A percentile compares a stretch with the other conserved stretches of the same genome.
phyloP scores from a whole-genome alignment of 1,139 yeast genomes.

The Candida freyschussii region DNA sequence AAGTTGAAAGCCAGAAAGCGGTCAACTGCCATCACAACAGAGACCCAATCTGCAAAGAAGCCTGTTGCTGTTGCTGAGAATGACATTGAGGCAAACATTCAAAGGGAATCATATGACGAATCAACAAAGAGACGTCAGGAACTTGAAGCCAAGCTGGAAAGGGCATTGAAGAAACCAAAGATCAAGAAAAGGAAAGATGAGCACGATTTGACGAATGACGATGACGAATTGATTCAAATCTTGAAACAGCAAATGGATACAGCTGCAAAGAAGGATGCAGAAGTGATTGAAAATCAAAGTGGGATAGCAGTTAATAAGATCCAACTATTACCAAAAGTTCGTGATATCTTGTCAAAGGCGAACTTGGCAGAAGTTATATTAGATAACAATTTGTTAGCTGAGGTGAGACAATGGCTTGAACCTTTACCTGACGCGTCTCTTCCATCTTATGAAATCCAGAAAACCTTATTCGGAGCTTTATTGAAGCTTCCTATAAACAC shows the following conservation, averaged over 20 bases:
- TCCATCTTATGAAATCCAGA: slow-evolving; percentile 95
- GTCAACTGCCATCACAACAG: slow-evolving; percentile 10
- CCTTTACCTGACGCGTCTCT: slow-evolving; percentile 97
- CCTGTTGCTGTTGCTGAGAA: too few species aligned
- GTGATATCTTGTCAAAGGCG: slow-evolving; percentile 70
- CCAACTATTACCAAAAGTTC: slow-evolving; percentile 74
- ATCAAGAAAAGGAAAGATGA: slow-evolving; percentile 68
- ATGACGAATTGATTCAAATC: slow-evolving; percentile 81
- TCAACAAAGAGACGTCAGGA: slow-evolving; percentile 60
- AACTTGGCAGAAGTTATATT: slow-evolving; percentile 87
- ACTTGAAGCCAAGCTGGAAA: slow-evolving; percentile 76
- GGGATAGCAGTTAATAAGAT: slow-evolving; percentile 82
- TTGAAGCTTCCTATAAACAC: slow-evolving; percentile 86
- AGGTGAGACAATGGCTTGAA: slow-evolving; percentile 95
- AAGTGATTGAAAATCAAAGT: slow-evolving; percentile 56
- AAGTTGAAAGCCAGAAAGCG: slow-evolving; percentile 19
- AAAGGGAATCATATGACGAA: slow-evolving; percentile 12
- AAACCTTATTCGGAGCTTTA: slow-evolving; percentile 72
- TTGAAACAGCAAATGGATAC: slow-evolving; percentile 87
- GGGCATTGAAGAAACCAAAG: slow-evolving; percentile 63
- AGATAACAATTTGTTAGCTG: slow-evolving; percentile 90
- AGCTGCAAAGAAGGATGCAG: slow-evolving; percentile 90
- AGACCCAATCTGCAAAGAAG: slow-evolving; percentile 1
- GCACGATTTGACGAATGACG: slow-evolving; percentile 90
- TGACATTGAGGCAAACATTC: slow-evolving; percentile 1